Evolutionary conservation across 495 filamentous ascomycete species (phyloP).

Genomic region (Haplographium delicatum): DNA sequence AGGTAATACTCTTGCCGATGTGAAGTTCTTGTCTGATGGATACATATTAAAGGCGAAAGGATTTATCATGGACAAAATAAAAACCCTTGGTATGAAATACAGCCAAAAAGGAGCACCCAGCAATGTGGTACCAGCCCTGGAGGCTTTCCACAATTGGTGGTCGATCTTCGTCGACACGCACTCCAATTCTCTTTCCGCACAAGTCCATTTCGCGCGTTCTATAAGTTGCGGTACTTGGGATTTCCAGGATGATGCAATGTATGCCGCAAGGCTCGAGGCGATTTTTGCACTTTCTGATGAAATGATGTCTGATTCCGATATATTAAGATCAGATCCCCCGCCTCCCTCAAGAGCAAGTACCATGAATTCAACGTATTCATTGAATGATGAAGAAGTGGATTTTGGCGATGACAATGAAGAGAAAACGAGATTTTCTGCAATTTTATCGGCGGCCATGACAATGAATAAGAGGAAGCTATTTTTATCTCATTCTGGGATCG

Average conservation of each 20-base stretch:
- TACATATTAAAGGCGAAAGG: conserved; percentile 11
- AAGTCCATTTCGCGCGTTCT: conserved; percentile 6
- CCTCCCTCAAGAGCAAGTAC: conserved; percentile 3
- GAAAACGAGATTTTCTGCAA: not conserved
- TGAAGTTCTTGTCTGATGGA: conserved; percentile 2
- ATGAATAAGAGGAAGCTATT: conserved; percentile 21
- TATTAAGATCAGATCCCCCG: conserved; percentile 4
- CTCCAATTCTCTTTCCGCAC: not conserved
- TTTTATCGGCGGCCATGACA: conserved; percentile 8
- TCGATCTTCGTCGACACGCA: conserved; percentile 4
- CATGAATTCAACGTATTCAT: conserved; percentile 1
- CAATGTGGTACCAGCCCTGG: not conserved
- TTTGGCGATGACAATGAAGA: conserved; percentile 2
- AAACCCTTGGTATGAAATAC: conserved; percentile 1
- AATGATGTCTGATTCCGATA: not conserved
- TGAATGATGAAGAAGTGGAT: not conserved
- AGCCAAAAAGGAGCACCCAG: conserved; percentile 8
- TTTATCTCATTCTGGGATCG: not conserved
- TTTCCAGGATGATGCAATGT: conserved; percentile 2
- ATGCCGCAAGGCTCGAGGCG: conserved; percentile 2
- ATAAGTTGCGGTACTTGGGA: conserved; percentile 17
- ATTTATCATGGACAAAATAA: conserved; percentile 11
- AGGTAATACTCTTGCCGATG: conserved; percentile 1
- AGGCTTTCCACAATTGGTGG: conserved; percentile 20
- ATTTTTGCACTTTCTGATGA: conserved; percentile 11